Evolutionary conservation across 1,139 yeast species (phyloP).

Genomic region (Taphrina flavorubra): DNA sequence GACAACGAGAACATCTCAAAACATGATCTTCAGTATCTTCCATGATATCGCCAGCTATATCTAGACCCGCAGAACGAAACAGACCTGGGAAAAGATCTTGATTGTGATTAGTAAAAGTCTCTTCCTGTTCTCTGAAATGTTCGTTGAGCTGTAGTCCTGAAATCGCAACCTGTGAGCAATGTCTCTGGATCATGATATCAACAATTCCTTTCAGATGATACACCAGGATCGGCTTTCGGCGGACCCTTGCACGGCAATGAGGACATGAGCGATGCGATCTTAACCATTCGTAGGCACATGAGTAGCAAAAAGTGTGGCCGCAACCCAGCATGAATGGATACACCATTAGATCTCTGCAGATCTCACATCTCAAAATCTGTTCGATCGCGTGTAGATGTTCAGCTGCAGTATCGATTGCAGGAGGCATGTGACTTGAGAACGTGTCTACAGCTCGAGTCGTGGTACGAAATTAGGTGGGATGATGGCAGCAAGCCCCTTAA

Average conservation of each 20-base stretch:
- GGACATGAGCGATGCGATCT: slow-evolving; percentile 40
- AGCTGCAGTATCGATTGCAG: too few species aligned
- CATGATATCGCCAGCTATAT: slow-evolving; percentile 2
- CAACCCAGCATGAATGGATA: slow-evolving; percentile 34
- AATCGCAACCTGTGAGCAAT: neutral
- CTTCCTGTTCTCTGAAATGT: slow-evolving; percentile 24
- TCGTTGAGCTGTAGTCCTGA: neutral
- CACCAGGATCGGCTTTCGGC: slow-evolving; percentile 19
- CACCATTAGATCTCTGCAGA: slow-evolving; percentile 38
- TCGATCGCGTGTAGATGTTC: slow-evolving; percentile 4
- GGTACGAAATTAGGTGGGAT: too few species aligned
- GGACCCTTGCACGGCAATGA: slow-evolving; percentile 33
- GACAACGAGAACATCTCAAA: slow-evolving; percentile 39
- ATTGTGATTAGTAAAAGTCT: slow-evolving; percentile 5
- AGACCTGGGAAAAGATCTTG: slow-evolving; percentile 34
- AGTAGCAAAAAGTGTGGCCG: slow-evolving; percentile 41
- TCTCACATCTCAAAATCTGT: slow-evolving; percentile 30
- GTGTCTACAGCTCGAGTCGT: too few species aligned
- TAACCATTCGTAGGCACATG: slow-evolving; percentile 40
- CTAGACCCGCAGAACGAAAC: neutral
- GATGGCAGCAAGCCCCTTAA: too few species aligned
- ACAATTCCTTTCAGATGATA: slow-evolving; percentile 34
- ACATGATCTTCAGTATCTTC: slow-evolving; percentile 38
- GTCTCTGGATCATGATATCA: slow-evolving; percentile 10
- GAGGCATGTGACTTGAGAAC: too few species aligned